These are phyloP conservation scores for Leptomonas pyrrhocoris DNA, from an alignment of 208 protist species.

Conservation along the genomic window DNA sequence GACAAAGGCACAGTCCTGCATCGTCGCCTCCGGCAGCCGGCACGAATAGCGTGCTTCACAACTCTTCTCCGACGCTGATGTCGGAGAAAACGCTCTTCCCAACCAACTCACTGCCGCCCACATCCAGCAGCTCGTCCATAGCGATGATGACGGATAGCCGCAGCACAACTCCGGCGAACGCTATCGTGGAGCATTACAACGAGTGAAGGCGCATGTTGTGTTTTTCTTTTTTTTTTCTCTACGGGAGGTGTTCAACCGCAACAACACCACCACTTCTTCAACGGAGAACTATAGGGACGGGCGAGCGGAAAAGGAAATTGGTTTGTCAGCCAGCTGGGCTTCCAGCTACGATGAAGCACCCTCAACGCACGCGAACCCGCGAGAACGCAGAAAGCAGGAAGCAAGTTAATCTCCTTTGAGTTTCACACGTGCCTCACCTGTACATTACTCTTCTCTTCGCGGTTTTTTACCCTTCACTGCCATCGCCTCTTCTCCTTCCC, in stretches of 20 bases:
- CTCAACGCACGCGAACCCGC: too few species aligned
- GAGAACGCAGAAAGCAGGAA: too few species aligned
- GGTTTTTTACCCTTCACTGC: too few species aligned
- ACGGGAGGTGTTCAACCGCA: too few species aligned
- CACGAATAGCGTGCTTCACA: too few species aligned
- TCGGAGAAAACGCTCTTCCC: neutral
- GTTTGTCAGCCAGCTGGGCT: too few species aligned
- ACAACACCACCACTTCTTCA: too few species aligned
- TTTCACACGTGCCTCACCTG: too few species aligned
- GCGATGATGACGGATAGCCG: slow-evolving; percentile 15
- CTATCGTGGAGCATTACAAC: neutral
- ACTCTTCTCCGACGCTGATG: neutral
- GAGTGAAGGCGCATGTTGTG: neutral
- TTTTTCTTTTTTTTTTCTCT: slow-evolving; percentile 10
- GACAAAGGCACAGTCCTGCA: slow-evolving; percentile 6
- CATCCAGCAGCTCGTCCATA: slow-evolving; percentile 8
- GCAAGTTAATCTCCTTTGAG: too few species aligned
- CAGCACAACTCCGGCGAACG: slow-evolving; percentile 5
- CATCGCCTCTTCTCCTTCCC: too few species aligned
- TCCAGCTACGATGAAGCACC: too few species aligned
- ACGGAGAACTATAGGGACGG: neutral
- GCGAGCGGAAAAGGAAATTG: neutral
- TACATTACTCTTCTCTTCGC: too few species aligned
- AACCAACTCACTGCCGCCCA: neutral
- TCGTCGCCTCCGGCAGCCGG: neutral